Base-by-base conservation (phyloP, 129 eudicot genomes). In the Kitagawia praeruptora region DNA sequence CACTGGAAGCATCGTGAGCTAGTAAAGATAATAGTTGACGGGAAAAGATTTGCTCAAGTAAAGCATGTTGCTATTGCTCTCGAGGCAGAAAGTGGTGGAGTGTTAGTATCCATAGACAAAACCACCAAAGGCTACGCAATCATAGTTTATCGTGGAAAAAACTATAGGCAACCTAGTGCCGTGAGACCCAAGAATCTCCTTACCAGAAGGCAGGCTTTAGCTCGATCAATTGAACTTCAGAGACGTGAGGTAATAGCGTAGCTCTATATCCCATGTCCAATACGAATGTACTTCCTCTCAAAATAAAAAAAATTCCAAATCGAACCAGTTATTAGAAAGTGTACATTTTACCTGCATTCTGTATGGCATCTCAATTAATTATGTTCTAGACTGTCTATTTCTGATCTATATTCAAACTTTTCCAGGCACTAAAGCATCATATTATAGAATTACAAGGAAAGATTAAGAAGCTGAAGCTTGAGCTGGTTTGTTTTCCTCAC, bases 41-140 rank as follows among this genome's bases (percentile, higher is more conserved):
- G 95, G 45, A 96, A 90, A 78, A 87, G 80, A 44, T 87, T 87
- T 63, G 82, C 93, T 25, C 97, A 84, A 41, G 93, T 96, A 18
- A 92, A 85, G 85, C 97, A 96, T 78, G 75, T 92, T 63, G 99
- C 99, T 14, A 84, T 96, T 58, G 78, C 88, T 69, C 92, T 96
- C 5, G 99, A 96, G 87, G 98, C 97, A 5, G 99, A 96, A 83
- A 96, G 99, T 83, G 98, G 97, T 73, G 99, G 99, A n/a, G 89
- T 92, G 46, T 86, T 96, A 82, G 95, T 96, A 75, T 89, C 97
- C 23, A 84, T 96, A 28, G 99, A 96, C 45, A 92, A 83, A 84
- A 90, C 97, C 23, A 77, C 86, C 6, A 90, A 96, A 85, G 99
- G 99, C 27, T 83, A 90, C 70, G 96, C 88, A 8, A 85, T 96